Evolutionary conservation across 331 rosid genomes (phyloP), one percentile per base, ranked within the genome.

Genomic region (Dryas integrifolia): DNA sequence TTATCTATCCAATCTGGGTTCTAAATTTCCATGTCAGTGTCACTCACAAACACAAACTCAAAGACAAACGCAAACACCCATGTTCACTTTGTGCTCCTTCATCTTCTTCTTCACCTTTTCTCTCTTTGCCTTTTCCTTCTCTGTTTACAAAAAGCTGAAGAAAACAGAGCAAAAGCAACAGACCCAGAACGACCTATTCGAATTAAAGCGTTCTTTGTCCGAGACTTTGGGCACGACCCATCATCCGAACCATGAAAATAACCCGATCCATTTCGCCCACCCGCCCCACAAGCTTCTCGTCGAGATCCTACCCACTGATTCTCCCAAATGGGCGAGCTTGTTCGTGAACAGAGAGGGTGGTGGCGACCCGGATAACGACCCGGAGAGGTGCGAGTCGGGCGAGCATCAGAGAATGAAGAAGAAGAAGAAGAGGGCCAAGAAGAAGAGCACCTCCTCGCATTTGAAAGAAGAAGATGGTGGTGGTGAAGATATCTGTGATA

Each of bases 371-470:
- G 80, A 72, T 60, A 53, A 69, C 7, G 26, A 57, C 11, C 49
- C 12, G 64, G 85, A 74, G 46, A 47, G 49, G n/a, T 70, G 58
- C 35, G 85, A 14, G 12, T 52, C 72, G 50, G 81, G 62, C 3
- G 87, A 53, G 73, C 82, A 79, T 60, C 79, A 75, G 48, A 53
- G 39, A 15, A 78, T 64, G 56, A 85, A 76, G 81, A 90, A 84
- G 81, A 86, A 80, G 85, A 91, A 66, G 76, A 92, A 46, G 88
- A 86, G 86, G 76, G 69, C 72, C 24, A 92, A 89, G 87, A 89
- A 88, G 88, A 92, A 89, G 84, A 77, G 55, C 35, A 30, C 2
- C 59, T 14, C 41, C 0, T 55, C 53, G 72, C 67, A 76, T 49
- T 68, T 72, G 63, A 58, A 55, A 69, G 69, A 39, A 58, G 95